Percentiles rank a stretch among this genome's conserved stretches.
Conservation (phyloP, 768 basidiomycete species). For the Cyclocybe aegerita region DNA sequence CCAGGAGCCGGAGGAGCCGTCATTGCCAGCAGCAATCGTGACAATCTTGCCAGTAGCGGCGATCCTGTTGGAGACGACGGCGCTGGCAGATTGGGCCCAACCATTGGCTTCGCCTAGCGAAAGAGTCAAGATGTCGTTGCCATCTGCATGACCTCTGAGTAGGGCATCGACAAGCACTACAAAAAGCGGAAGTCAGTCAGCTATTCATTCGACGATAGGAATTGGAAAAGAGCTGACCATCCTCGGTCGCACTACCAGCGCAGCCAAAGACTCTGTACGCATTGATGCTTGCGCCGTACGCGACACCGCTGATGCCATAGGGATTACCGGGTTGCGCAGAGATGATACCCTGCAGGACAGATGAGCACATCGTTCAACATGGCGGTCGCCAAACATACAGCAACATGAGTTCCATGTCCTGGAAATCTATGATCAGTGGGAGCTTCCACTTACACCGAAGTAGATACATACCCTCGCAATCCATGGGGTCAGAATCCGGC, state of each 20-base stretch:
- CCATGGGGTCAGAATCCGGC: conserved; percentile 51
- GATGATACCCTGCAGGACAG: conserved; percentile 46
- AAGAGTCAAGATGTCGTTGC: conserved; percentile 62
- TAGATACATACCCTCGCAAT: conserved; percentile 15
- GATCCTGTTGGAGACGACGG: conserved; percentile 61
- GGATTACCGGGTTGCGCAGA: conserved; percentile 58
- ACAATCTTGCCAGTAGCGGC: conserved; percentile 57
- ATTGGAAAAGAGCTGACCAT: conserved; percentile 36
- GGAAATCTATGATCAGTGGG: background rate
- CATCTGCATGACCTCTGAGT: conserved; percentile 48
- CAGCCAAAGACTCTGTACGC: conserved; percentile 66
- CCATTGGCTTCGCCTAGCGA: conserved; percentile 64
- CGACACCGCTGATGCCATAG: conserved; percentile 71
- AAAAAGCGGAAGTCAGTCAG: background rate
- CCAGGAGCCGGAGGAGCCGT: conserved; percentile 59
- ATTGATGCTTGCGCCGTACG: conserved; percentile 55
- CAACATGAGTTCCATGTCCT: conserved; percentile 57
- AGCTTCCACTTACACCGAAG: background rate
- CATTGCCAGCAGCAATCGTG: conserved; percentile 62
- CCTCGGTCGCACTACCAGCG: conserved; percentile 44
- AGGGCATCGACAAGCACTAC: conserved; percentile 47
- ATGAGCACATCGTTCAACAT: background rate
- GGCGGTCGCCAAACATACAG: conserved; percentile 8
- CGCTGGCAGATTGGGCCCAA: conserved; percentile 56
- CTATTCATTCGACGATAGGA: too few species aligned